Evolutionary conservation across 805 yeast genomes (phyloP), one percentile per base, ranked within the genome.

Genomic region (Metschnikowia baotianmanensis): DNA sequence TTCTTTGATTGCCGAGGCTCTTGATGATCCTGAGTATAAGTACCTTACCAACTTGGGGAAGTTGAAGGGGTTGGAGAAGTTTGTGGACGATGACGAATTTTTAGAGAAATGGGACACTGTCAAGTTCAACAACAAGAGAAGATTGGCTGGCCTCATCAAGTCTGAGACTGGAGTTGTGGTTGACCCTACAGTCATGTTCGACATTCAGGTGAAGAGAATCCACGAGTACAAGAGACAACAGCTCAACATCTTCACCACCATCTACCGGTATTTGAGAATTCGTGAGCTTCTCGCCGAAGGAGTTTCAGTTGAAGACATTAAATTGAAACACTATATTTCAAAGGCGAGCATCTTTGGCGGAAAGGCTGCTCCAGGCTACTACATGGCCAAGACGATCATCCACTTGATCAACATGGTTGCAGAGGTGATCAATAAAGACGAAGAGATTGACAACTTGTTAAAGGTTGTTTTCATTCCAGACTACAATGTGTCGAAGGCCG

Each of bases 221-320:
- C 97, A 89, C 65, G 97, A 89, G 69, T 89, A 89, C 69, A 89
- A 89, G 72, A 83, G 97, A 63, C 97, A 89, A 68, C 97, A 90
- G 67, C 65, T 89, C 69, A 89, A 89, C 63, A 83, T 90, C 45
- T 86, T 90, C 61, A 96, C 96, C 48, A 86, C 86, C 19, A 86
- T 90, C 56, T 73, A 83, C 71, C 74, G 96, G 55, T 89, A 90
- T 62, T 66, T 90, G 47, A 73, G 76, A 49, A 82, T 89, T 63
- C 88, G 88, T 68, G 69, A 76, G 34, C 70, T 86, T 49, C 65
- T 86, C 25, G 69, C 75, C 8, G 77, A 76, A 41, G 73, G 73
- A 9, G 53, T 55, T 6, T 46, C 65, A 0, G 36, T 67, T 31
- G 72, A 68, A 6, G 72, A 68, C 24, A 68, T 69, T 44, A 83